These are phyloP conservation scores for Gastrodia elata DNA, from an alignment of 106 monocot genomes.

Conservation along the genomic window DNA sequence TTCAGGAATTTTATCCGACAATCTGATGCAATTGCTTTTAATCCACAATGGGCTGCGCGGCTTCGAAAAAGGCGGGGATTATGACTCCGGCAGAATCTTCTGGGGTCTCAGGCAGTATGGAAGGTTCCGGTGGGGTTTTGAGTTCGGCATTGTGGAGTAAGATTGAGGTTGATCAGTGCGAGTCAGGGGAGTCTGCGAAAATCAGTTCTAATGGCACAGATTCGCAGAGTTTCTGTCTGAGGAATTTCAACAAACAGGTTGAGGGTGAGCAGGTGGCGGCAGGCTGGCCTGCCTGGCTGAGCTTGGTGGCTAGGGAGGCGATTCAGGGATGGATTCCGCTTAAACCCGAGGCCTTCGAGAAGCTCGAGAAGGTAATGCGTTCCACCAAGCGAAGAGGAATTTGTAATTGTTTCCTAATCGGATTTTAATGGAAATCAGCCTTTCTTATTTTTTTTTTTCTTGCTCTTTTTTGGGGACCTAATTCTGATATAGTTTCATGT, in stretches of 20 bases:
- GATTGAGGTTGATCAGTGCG: slow-evolving; percentile 15
- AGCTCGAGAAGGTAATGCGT: slow-evolving; percentile 76
- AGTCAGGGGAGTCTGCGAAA: slow-evolving; percentile 31
- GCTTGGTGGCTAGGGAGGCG: slow-evolving; percentile 63
- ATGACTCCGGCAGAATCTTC: slow-evolving; percentile 42
- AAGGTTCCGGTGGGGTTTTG: slow-evolving; percentile 12
- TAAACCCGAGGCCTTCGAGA: slow-evolving; percentile 70
- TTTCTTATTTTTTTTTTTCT: not conserved
- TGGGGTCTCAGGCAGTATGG: slow-evolving; percentile 12
- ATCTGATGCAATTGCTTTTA: slow-evolving; percentile 4
- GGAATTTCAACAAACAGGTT: slow-evolving; percentile 42
- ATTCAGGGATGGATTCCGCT: slow-evolving; percentile 87
- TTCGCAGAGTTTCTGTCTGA: slow-evolving; percentile 32
- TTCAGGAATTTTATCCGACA: not conserved
- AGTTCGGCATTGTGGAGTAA: slow-evolving; percentile 16
- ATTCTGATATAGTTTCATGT: not conserved
- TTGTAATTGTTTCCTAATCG: not conserved
- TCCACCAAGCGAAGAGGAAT: not conserved
- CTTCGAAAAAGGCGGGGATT: slow-evolving; percentile 44
- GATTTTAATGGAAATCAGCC: not conserved
- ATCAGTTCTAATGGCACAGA: slow-evolving; percentile 17
- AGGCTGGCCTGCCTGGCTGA: slow-evolving; percentile 86
- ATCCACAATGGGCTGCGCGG: slow-evolving; percentile 59
- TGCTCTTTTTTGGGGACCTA: not conserved
- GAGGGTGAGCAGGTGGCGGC: slow-evolving; percentile 78